phyloP scores from a whole-genome alignment of 139 green algal species.

The Micromonas commoda region DNA sequence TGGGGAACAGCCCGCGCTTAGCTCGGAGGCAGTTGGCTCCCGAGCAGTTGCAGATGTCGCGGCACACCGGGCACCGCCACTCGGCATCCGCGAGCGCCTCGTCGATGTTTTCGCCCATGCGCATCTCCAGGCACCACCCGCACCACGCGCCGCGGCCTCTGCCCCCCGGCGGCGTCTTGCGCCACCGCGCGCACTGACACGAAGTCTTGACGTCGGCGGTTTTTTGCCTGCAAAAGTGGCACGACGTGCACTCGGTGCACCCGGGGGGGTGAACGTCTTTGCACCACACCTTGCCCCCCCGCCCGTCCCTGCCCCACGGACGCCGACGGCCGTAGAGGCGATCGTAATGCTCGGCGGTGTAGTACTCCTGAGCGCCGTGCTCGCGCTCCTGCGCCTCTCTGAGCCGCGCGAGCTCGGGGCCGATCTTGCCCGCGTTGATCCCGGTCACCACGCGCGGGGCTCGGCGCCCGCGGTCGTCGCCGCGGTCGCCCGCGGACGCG shows the following conservation, averaged over 20 bases:
- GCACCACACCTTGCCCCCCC: slow-evolving; percentile 22
- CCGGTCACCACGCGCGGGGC: background rate
- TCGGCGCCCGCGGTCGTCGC: background rate
- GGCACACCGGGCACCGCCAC: slow-evolving; percentile 65
- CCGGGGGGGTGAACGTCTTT: slow-evolving; percentile 26
- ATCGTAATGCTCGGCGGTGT: slow-evolving; percentile 31
- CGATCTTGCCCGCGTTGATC: background rate
- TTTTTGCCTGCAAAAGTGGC: slow-evolving; percentile 36
- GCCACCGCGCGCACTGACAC: slow-evolving; percentile 20
- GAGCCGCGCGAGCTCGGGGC: background rate
- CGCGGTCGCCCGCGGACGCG: background rate
- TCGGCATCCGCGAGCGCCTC: slow-evolving; percentile 41
- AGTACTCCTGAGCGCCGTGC: slow-evolving; percentile 24
- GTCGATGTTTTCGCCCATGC: slow-evolving; percentile 56
- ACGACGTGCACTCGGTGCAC: slow-evolving; percentile 35
- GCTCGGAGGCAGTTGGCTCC: slow-evolving; percentile 31
- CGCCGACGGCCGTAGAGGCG: background rate
- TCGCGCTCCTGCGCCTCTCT: background rate
- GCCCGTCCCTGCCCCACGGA: slow-evolving; percentile 7
- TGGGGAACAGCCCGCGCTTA: slow-evolving; percentile 27
- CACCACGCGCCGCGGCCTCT: slow-evolving; percentile 21
- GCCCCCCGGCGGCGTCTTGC: slow-evolving; percentile 3
- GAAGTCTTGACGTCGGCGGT: slow-evolving; percentile 32
- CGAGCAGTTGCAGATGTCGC: slow-evolving; percentile 73
- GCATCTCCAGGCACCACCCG: slow-evolving; percentile 36